phyloP scores from a whole-genome alignment of 1,139 yeast species.

The Debaryomycetaceae sp. region DNA sequence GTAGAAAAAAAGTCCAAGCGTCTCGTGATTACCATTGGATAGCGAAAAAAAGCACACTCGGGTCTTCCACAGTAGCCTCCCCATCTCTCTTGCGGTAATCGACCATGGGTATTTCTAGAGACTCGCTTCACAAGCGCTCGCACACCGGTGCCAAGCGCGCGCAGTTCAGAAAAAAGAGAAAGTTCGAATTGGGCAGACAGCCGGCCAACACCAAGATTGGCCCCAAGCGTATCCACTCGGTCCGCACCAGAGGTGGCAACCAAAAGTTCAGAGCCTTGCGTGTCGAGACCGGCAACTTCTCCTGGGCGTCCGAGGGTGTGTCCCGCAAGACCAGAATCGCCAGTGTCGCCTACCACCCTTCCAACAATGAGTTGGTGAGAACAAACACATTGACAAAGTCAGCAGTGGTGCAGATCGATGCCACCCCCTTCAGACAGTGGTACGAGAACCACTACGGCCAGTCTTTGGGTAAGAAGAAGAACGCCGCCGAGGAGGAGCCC shows the following conservation, averaged over 20 bases:
- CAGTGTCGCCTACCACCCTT: constrained; percentile 97
- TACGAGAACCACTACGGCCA: constrained; percentile 97
- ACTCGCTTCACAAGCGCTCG: constrained; percentile 99
- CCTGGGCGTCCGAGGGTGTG: constrained; percentile 99
- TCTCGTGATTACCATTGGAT: too few species aligned
- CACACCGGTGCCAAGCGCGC: constrained; percentile 99
- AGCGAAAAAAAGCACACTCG: too few species aligned
- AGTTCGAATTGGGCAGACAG: constrained; percentile 99
- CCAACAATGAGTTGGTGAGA: constrained; percentile 99
- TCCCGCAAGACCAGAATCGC: constrained; percentile 98
- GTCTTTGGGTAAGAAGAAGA: constrained; percentile 77
- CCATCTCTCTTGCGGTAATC: too few species aligned
- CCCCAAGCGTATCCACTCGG: constrained; percentile 96
- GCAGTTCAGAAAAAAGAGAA: constrained; percentile 99
- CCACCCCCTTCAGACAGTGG: constrained; percentile 99
- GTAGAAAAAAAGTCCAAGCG: too few species aligned
- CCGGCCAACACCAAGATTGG: constrained; percentile 99
- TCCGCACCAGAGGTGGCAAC: constrained; percentile 99
- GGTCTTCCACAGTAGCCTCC: too few species aligned
- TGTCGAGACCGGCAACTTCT: constrained; percentile 98
- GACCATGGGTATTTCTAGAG: constrained; percentile 99
- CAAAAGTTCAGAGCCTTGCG: constrained; percentile 99
- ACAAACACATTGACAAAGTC: constrained; percentile 98
- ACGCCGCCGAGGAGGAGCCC: constrained; percentile 36
- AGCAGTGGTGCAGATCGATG: constrained; percentile 98